Percentiles rank a stretch among this genome's conserved stretches.
Conservation (phyloP, 768 basidiomycete species). For the Gymnopilus dilepis region DNA sequence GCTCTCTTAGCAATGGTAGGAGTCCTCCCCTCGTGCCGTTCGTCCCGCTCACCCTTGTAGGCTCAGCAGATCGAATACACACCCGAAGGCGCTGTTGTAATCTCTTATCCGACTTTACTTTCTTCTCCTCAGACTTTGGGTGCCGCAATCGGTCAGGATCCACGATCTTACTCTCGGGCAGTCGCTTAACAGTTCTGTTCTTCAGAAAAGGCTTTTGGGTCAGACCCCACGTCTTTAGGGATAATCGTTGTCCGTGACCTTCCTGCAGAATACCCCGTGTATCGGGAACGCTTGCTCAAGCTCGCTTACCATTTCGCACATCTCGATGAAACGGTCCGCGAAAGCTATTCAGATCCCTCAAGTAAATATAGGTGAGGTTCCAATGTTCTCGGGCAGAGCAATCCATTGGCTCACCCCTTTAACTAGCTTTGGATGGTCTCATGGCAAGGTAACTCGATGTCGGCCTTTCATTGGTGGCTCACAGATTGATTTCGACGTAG, state of each 20-base stretch:
- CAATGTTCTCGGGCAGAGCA: neutral
- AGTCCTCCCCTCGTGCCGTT: neutral
- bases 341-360: constrained; percentile 73
- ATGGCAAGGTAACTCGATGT: constrained; percentile 72
- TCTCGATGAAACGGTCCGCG: constrained; percentile 67
- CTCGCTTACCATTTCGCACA: constrained; percentile 78
- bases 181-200: constrained; percentile 1
- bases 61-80: constrained; percentile 23
- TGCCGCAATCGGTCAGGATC: constrained; percentile 62
- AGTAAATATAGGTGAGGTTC: constrained; percentile 74
- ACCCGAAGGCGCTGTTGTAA: constrained; percentile 34
- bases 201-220: constrained; percentile 83
- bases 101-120: constrained; percentile 34
- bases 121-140: constrained; percentile 31
- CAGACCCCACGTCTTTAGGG: constrained; percentile 74
- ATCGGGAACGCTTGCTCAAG: constrained; percentile 76
- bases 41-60: neutral
- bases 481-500: constrained; percentile 37
- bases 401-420: neutral
- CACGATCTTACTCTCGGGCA: neutral
- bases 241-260: constrained; percentile 85
- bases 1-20: constrained; percentile 9
- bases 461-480: neutral
- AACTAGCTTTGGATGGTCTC: constrained; percentile 92
- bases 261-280: constrained; percentile 62